Percentiles rank a stretch among this genome's conserved stretches.
phyloP scores from a whole-genome alignment of 495 filamentous ascomycete genomes.

The Pseudoneurospora amorphoporcata region DNA sequence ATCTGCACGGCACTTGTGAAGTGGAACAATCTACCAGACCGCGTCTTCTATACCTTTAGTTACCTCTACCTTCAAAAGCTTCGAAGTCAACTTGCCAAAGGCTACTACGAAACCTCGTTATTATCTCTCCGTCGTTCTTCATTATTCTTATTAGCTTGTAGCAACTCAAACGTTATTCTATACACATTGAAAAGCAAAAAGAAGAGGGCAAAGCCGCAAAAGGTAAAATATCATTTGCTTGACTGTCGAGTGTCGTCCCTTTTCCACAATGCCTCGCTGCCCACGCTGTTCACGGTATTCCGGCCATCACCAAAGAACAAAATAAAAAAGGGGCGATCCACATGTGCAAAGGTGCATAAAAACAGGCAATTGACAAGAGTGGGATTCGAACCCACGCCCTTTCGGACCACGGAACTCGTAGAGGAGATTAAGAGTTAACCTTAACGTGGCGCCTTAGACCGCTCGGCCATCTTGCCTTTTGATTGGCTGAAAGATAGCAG shows the following conservation, averaged over 20 bases:
- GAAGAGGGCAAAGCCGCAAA: too few relatives aligned
- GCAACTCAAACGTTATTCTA: too few relatives aligned
- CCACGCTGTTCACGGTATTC: not conserved
- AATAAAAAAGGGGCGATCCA: not conserved
- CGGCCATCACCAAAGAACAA: not conserved
- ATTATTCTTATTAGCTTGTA: not conserved
- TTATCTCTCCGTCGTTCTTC: not conserved
- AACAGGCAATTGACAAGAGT: conserved; percentile 14
- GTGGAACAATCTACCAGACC: not conserved
- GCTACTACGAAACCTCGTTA: too few relatives aligned
- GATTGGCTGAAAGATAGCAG: not conserved
- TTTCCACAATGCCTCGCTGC: too few relatives aligned
- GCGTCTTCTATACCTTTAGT: not conserved
- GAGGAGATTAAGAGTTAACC: not conserved
- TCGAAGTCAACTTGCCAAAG: too few relatives aligned
- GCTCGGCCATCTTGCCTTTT: not conserved
- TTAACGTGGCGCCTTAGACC: not conserved
- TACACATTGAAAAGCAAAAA: too few relatives aligned
- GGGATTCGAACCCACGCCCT: conserved; percentile 29
- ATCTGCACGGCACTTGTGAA: not conserved
- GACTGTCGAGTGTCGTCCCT: too few relatives aligned
- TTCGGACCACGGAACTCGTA: conserved; percentile 16
- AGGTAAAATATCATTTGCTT: too few relatives aligned
- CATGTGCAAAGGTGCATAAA: not conserved
- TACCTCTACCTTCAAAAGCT: not conserved